A percentile compares a stretch with the other conserved stretches of the same genome.
Evolutionary conservation across 106 monocot species (phyloP).

Genomic region (Acorus gramineus): DNA sequence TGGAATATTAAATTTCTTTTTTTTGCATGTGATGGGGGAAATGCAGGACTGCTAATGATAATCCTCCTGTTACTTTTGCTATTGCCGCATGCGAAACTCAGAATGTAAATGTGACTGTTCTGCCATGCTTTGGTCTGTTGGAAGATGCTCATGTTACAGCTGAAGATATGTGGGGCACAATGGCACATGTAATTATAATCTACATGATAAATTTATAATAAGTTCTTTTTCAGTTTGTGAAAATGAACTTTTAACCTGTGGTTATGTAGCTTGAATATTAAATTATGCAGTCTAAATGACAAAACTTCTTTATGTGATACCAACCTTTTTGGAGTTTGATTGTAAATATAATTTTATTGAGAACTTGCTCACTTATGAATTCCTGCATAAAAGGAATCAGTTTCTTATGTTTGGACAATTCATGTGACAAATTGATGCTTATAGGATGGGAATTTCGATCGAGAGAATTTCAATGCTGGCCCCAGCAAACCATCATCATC

Average conservation of each 20-base stretch:
- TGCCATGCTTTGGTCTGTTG: conserved; percentile 74
- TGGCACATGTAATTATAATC: conserved; percentile 54
- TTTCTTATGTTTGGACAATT: no score
- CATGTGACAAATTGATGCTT: background rate
- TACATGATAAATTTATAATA: no score
- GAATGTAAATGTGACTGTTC: conserved; percentile 92
- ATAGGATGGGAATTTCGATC: conserved; percentile 82
- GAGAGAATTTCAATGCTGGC: conserved; percentile 58
- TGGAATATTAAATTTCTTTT: background rate
- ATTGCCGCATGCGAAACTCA: conserved; percentile 99
- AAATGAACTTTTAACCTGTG: background rate
- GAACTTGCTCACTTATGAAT: background rate
- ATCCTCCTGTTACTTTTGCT: conserved; percentile 94
- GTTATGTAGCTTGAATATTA: background rate
- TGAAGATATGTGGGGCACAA: conserved; percentile 78
- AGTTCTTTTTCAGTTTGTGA: no score
- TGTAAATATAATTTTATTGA: background rate
- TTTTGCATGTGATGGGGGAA: background rate
- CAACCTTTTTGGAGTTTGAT: background rate
- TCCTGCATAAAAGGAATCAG: no score
- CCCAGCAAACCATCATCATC: conserved; percentile 62
- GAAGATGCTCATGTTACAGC: conserved; percentile 54
- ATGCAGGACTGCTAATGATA: conserved; percentile 88
- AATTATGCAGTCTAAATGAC: background rate
- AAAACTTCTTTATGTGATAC: background rate